Evolutionary conservation across 345 rosid species (phyloP).

Genomic region (Zanthoxylum bungeanum): DNA sequence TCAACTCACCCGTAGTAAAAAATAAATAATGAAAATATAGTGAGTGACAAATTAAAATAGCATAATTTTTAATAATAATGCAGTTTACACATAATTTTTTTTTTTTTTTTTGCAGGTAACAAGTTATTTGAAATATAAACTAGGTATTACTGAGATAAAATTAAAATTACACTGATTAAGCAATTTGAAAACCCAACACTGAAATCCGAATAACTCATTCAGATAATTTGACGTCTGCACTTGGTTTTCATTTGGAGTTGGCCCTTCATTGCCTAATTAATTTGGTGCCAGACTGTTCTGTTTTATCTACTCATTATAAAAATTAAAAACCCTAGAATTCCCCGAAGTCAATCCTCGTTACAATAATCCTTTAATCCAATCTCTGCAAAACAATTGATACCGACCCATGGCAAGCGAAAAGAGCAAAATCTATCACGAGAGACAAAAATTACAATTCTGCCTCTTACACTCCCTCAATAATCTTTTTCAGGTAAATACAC

Average conservation of each 20-base stretch:
- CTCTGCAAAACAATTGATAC: background rate
- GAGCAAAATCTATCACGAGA: slow-evolving; percentile 67
- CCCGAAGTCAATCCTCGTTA: background rate
- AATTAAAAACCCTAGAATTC: background rate
- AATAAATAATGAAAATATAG: too few species aligned
- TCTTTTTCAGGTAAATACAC: slow-evolving; percentile 75
- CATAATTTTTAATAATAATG: too few species aligned
- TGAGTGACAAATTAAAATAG: too few species aligned
- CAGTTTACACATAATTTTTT: too few species aligned
- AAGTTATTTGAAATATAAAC: too few species aligned
- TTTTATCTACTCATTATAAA: background rate
- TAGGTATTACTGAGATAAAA: too few species aligned
- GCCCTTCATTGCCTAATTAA: background rate
- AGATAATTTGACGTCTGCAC: background rate
- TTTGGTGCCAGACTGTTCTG: background rate
- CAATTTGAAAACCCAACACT: background rate
- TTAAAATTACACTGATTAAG: background rate
- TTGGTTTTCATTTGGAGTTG: background rate
- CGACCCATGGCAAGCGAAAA: slow-evolving; percentile 29
- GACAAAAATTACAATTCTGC: slow-evolving; percentile 77
- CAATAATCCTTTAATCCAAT: background rate
- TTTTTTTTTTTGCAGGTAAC: too few species aligned
- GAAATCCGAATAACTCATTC: background rate
- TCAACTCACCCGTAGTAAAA: too few species aligned
- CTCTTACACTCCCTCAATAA: slow-evolving; percentile 87